A percentile compares a stretch with the other conserved stretches of the same genome.
Conservation (phyloP, 208 protist species). For the Leishmania tropica region DNA sequence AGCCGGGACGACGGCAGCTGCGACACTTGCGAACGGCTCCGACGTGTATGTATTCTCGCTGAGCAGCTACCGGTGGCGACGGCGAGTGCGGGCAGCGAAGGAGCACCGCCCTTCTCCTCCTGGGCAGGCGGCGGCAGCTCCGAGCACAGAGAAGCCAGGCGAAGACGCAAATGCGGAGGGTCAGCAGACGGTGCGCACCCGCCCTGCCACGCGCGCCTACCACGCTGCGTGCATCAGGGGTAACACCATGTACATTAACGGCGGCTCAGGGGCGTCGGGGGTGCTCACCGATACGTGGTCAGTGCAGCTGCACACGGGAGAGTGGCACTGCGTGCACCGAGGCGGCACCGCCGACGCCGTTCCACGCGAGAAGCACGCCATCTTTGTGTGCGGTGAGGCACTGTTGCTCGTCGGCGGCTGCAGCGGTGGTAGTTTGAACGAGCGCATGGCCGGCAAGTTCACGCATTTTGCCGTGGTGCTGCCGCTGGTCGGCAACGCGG, state of each 20-base stretch:
- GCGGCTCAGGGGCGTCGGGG: constrained; percentile 41
- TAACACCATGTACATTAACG: constrained; percentile 72
- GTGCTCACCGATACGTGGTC: constrained; percentile 76
- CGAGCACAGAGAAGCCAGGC: neutral
- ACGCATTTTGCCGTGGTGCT: constrained; percentile 78
- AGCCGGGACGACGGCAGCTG: constrained; percentile 6
- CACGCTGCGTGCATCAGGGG: constrained; percentile 69
- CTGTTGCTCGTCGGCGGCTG: constrained; percentile 79
- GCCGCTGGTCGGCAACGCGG: constrained; percentile 34
- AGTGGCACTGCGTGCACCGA: constrained; percentile 65
- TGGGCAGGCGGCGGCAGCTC: constrained; percentile 1
- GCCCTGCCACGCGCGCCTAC: constrained; percentile 43
- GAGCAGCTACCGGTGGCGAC: constrained; percentile 52
- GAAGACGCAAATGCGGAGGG: neutral
- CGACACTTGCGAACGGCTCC: constrained; percentile 15
- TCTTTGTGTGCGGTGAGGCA: constrained; percentile 74
- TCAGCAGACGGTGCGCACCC: neutral
- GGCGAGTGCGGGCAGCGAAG: constrained; percentile 14
- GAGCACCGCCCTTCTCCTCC: neutral
- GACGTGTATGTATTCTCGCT: constrained; percentile 58
- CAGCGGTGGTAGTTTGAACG: constrained; percentile 35
- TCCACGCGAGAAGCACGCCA: constrained; percentile 65
- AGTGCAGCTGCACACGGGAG: constrained; percentile 50
- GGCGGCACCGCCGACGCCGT: constrained; percentile 63
- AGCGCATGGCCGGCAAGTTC: constrained; percentile 56